These are phyloP conservation scores for Aspergillus felis DNA, from an alignment of 2,329 filamentous ascomycete species.

Conservation along the genomic window DNA sequence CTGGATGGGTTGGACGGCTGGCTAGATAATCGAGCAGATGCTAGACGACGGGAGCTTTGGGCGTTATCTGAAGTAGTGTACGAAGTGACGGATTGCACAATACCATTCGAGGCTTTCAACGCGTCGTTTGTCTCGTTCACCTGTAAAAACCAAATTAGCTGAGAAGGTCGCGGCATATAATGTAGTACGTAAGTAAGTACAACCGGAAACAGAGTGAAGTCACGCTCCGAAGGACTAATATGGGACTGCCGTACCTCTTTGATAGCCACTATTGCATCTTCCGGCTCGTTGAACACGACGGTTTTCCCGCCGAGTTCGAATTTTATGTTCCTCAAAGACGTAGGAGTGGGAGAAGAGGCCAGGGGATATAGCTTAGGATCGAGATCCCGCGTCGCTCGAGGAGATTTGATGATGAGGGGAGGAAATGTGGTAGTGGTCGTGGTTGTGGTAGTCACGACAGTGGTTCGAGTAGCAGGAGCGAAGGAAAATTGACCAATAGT, in stretches of 20 bases:
- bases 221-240: not conserved
- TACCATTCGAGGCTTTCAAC: constrained; percentile 46
- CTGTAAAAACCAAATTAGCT: constrained; percentile 27
- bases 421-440: constrained; percentile 80
- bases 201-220: not conserved
- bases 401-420: constrained; percentile 73
- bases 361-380: constrained; percentile 89
- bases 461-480: constrained; percentile 61
- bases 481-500: constrained; percentile 59
- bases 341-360: constrained; percentile 75
- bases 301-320: constrained; percentile 64
- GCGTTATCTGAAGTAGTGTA: constrained; percentile 41
- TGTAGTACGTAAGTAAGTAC: not conserved
- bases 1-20: constrained; percentile 22
- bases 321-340: constrained; percentile 70
- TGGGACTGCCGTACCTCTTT: constrained; percentile 48
- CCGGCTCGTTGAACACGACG: constrained; percentile 61
- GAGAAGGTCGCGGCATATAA: not conserved
- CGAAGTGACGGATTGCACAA: constrained; percentile 43
- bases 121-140: constrained; percentile 43
- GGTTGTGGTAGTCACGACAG: constrained; percentile 81
- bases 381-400: constrained; percentile 65
- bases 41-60: constrained; percentile 24
- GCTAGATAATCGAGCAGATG: constrained; percentile 18
- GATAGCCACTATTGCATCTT: constrained; percentile 52